Percentiles rank a stretch among this genome's conserved stretches.
Evolutionary conservation across 148 eudicot species (phyloP).

Genomic region (Camellia sinensis): DNA sequence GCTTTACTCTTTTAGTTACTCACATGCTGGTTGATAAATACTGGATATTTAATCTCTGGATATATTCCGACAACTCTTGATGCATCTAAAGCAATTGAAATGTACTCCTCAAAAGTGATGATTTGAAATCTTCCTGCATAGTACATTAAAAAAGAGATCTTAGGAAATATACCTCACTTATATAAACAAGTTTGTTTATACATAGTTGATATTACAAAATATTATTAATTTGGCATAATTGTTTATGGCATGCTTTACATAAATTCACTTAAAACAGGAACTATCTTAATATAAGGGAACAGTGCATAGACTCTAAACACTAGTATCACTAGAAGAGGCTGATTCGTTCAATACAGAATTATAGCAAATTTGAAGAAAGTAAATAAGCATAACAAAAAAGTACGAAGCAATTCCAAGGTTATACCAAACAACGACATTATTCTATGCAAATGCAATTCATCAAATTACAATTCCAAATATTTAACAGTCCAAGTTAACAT

Average conservation of each 20-base stretch:
- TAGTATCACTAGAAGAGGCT: not conserved
- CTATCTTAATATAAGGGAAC: not conserved
- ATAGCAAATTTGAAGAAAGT: too few relatives aligned
- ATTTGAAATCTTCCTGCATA: slow-evolving; percentile 76
- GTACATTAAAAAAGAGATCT: not conserved
- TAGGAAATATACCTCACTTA: not conserved
- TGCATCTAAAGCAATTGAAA: slow-evolving; percentile 82
- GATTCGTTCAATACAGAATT: not conserved
- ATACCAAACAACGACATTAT: too few relatives aligned
- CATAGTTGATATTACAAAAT: not conserved
- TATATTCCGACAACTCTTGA: slow-evolving; percentile 92
- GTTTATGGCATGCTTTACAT: too few relatives aligned
- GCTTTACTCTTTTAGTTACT: slow-evolving; percentile 22
- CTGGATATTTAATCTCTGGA: slow-evolving; percentile 94
- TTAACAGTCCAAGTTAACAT: too few relatives aligned
- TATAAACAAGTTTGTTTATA: not conserved
- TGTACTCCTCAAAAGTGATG: slow-evolving; percentile 90
- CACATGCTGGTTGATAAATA: slow-evolving; percentile 78
- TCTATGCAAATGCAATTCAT: too few relatives aligned
- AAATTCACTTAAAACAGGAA: not conserved
- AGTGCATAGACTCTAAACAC: not conserved
- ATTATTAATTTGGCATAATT: not conserved
- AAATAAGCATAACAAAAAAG: too few relatives aligned
- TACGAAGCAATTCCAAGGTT: too few relatives aligned
- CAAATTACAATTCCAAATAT: too few relatives aligned